A percentile compares a stretch with the other conserved stretches of the same genome.
Evolutionary conservation across 2,329 filamentous ascomycete genomes (phyloP).

Genomic region (Ophiostoma perfectum): DNA sequence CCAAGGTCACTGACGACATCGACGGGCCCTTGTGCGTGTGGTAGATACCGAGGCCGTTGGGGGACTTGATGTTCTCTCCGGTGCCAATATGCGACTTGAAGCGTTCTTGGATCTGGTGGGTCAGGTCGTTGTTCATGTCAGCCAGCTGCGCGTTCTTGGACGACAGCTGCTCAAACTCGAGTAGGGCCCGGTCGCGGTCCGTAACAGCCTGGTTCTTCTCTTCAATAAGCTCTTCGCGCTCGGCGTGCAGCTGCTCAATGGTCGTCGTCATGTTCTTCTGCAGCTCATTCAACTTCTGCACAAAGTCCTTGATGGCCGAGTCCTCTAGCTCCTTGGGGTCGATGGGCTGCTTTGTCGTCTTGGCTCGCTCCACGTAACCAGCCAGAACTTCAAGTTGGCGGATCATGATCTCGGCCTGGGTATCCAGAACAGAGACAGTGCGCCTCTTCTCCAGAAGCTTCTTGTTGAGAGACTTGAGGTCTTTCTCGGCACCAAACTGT

Average conservation of each 20-base stretch:
- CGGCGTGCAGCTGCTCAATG: conserved; percentile 58
- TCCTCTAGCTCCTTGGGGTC: conserved; percentile 81
- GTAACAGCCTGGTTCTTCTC: conserved; percentile 77
- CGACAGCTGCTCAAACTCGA: conserved; percentile 92
- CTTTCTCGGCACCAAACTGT: conserved; percentile 63
- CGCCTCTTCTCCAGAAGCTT: conserved; percentile 89
- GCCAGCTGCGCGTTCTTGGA: conserved; percentile 91
- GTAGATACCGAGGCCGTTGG: conserved; percentile 51
- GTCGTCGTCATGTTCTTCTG: conserved; percentile 53
- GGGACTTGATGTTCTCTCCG: conserved; percentile 40
- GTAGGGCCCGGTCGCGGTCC: conserved; percentile 85
- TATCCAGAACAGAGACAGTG: conserved; percentile 89
- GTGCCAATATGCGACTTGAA: conserved; percentile 71
- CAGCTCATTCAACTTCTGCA: conserved; percentile 63
- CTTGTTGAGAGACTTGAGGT: conserved; percentile 72
- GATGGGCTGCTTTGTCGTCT: conserved; percentile 72
- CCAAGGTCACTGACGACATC: conserved; percentile 48
- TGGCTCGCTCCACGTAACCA: conserved; percentile 80
- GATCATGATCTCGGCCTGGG: conserved; percentile 92
- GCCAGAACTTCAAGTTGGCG: conserved; percentile 85
- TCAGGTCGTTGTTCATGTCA: conserved; percentile 91
- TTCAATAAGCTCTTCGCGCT: conserved; percentile 75
- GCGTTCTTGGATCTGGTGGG: conserved; percentile 86
- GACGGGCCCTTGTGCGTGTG: conserved; percentile 45
- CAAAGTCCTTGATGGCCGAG: conserved; percentile 83